Conservation (phyloP, 371 early-diverging fungal genomes). For the Sporodiniella umbellata region DNA sequence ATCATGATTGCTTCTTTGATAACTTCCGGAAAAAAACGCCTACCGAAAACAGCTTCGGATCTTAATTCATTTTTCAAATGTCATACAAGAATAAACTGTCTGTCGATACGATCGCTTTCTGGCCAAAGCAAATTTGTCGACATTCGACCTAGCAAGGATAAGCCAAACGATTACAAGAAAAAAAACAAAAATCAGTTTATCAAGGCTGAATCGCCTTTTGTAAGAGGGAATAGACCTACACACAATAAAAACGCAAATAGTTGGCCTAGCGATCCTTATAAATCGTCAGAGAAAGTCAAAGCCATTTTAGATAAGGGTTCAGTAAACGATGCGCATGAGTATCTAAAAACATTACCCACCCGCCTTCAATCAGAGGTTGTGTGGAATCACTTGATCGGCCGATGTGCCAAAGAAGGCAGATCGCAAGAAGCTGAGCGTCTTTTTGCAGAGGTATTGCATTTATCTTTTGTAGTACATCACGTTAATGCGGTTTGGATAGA, state of each 20-base stretch:
- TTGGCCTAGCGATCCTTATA: constrained; percentile 24
- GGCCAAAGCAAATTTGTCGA: background rate
- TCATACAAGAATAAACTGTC: too few species aligned
- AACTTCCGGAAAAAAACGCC: too few species aligned
- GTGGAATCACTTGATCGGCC: constrained; percentile 26
- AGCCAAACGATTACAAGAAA: constrained; percentile 6
- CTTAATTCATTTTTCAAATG: too few species aligned
- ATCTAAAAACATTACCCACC: constrained; percentile 15
- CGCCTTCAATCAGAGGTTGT: constrained; percentile 19
- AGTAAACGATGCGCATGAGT: constrained; percentile 19
- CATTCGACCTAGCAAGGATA: background rate
- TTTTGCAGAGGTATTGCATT: constrained; percentile 23
- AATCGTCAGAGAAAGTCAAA: constrained; percentile 11
- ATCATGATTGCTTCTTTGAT: too few species aligned
- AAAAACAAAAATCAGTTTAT: constrained; percentile 19
- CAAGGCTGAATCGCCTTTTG: constrained; percentile 16
- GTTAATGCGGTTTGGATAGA: constrained; percentile 10
- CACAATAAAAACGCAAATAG: constrained; percentile 12
- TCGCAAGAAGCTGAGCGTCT: constrained; percentile 16
- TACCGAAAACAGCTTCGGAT: too few species aligned
- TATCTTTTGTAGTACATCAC: background rate
- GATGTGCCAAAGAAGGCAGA: constrained; percentile 20
- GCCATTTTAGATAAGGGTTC: constrained; percentile 13
- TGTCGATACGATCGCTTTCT: too few species aligned
- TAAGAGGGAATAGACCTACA: too few species aligned